Conservation (phyloP, 2,329 filamentous ascomycete genomes). For the Fusarium subglutinans region DNA sequence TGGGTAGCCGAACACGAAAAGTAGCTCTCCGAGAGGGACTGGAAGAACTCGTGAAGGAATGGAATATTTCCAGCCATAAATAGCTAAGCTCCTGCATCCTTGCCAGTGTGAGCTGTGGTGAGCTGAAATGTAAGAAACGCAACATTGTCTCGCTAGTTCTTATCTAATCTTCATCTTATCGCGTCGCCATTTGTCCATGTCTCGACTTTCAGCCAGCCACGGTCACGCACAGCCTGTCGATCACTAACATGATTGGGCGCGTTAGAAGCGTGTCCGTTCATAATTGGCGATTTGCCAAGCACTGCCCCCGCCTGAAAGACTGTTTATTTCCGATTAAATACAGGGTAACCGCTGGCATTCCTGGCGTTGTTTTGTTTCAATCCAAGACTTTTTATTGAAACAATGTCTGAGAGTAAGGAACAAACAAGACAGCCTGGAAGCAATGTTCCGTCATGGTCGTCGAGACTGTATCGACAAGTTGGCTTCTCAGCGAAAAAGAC, state of each 20-base stretch:
- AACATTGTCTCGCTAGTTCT: fast-evolving
- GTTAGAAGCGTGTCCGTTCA: not conserved
- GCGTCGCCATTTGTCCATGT: not conserved
- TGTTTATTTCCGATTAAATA: not conserved
- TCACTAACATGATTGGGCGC: not conserved
- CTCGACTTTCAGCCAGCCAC: not conserved
- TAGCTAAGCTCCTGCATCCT: not conserved
- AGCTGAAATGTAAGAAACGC: not conserved
- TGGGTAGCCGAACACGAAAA: not conserved
- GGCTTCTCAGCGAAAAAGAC: not conserved
- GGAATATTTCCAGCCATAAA: not conserved
- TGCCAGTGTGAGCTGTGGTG: not conserved
- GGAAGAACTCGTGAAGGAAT: not conserved
- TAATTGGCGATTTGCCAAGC: not conserved
- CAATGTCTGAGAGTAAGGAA: not conserved
- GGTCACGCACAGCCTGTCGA: not conserved
- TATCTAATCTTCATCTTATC: not conserved
- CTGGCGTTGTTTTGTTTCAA: not conserved
- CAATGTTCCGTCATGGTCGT: not conserved
- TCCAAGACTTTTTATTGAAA: not conserved
- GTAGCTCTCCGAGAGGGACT: not conserved
- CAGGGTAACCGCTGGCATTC: not conserved
- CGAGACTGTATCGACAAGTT: not conserved
- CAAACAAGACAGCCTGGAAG: not conserved
- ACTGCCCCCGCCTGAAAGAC: not conserved